A percentile compares a stretch with the other conserved stretches of the same genome.
These are phyloP conservation scores for Chlorella ohadii DNA, from an alignment of 139 green algal species.

Conservation along the genomic window DNA sequence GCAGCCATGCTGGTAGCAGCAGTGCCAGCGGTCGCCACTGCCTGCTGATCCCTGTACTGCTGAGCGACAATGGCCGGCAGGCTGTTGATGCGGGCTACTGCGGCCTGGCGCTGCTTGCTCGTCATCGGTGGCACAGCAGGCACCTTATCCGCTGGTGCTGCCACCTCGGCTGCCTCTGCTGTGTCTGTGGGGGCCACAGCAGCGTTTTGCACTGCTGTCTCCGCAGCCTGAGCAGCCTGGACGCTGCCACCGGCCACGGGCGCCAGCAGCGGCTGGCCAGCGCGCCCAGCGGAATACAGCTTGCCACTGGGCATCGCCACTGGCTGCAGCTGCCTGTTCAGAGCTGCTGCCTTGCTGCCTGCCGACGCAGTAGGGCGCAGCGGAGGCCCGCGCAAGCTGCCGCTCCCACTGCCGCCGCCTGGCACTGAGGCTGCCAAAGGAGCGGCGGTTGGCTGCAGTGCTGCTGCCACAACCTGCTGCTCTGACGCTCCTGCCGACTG, in stretches of 20 bases:
- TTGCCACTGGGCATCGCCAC: not conserved
- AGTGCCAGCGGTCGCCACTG: not conserved
- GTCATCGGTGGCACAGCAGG: not conserved
- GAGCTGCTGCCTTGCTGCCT: not conserved
- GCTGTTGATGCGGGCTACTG: constrained; percentile 21
- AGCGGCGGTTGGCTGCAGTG: not conserved
- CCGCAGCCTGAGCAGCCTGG: too few relatives aligned
- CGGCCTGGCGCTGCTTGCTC: not conserved
- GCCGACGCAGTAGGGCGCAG: not conserved
- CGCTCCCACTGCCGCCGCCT: not conserved
- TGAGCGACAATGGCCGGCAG: not conserved
- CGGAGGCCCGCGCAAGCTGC: not conserved
- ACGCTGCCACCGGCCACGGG: not conserved
- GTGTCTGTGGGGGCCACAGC: too few relatives aligned
- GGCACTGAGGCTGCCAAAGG: not conserved
- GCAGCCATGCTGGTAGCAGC: not conserved
- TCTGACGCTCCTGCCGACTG: not conserved
- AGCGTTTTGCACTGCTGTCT: not conserved
- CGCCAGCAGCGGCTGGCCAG: too few relatives aligned
- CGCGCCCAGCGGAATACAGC: not conserved
- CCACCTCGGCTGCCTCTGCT: not conserved
- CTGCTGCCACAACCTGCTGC: not conserved
- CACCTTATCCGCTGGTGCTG: not conserved
- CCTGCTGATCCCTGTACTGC: too few relatives aligned
- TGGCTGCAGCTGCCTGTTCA: constrained; percentile 13